phyloP scores from a whole-genome alignment of 345 rosid species.

The Eucalyptus curtisii region DNA sequence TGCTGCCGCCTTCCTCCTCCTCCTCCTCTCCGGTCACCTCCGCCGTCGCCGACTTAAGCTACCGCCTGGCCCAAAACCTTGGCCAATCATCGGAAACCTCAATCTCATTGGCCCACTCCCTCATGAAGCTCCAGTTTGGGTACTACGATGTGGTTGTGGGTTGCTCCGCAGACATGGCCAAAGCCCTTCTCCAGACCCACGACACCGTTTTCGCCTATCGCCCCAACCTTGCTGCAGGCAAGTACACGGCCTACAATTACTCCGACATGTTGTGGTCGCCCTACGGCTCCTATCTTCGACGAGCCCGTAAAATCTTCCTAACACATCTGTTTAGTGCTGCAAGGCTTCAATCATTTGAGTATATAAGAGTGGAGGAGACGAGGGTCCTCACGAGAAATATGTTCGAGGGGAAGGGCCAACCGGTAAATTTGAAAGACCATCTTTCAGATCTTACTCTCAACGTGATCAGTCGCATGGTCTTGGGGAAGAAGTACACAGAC shows the following conservation, averaged over 20 bases:
- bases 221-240: slow-evolving; percentile 40
- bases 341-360: slow-evolving; percentile 31
- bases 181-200: slow-evolving; percentile 25
- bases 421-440: not conserved
- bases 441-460: not conserved
- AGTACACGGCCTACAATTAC: slow-evolving; percentile 45
- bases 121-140: slow-evolving; percentile 32
- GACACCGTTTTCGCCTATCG: slow-evolving; percentile 22
- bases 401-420: not conserved
- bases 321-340: slow-evolving; percentile 32
- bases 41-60: slow-evolving; percentile 13
- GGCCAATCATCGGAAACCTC: slow-evolving; percentile 56
- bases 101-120: slow-evolving; percentile 42
- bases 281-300: slow-evolving; percentile 46
- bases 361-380: slow-evolving; percentile 34
- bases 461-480: slow-evolving; percentile 37
- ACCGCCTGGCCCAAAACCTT: slow-evolving; percentile 39
- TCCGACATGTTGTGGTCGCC: slow-evolving; percentile 36
- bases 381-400: not conserved
- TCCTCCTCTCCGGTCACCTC: not conserved
- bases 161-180: slow-evolving; percentile 33
- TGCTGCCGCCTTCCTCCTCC: slow-evolving; percentile 13
- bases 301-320: slow-evolving; percentile 36
- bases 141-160: slow-evolving; percentile 27
- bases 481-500: slow-evolving; percentile 40